Base-by-base conservation (phyloP, 257 asterid species). In the Thymus mandschuricus region DNA sequence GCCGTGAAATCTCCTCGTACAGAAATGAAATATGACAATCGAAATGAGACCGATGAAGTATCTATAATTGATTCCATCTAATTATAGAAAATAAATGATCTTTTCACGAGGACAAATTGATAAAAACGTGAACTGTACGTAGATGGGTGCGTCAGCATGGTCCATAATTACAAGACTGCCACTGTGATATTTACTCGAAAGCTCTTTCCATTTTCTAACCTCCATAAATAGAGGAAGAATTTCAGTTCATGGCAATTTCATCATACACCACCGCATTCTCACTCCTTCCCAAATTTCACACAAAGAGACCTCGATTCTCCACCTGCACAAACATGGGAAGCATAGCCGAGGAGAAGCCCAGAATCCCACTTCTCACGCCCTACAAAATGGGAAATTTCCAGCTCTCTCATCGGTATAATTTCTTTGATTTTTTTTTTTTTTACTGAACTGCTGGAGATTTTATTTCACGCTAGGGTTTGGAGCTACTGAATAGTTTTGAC, bases 341-440 rank as follows among this genome's bases (percentile, higher is more conserved):
- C 71, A 69, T 69, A 30, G 50, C n/a, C 33, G 77, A 66, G n/a
- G 75, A 69, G 63, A 68, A 76, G 79, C 74, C 68, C 49, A 80
- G 62, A 33, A 72, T 79, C 56, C 88, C 90, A 44, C 84, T 86
- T 52, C 77, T 81, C 63, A 83, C 88, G 0, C 85, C 86, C n/a
- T 83, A 79, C 45, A 62, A 81, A 78, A 48, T 86, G 84, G 87
- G 88, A 4, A 75, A 35, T 0, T 86, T 81, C 71, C 85, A 71
- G 57, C 87, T 79, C 48, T 79, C 88, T 77, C 87, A 81, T 29
- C 81, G 88, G 91, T 86, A 77, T n/a, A 31, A 0, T 10, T 0
- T 8, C 5, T 21, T 3, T 1, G 0, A 0, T 29, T 28, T 10
- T 8, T 30, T 9, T 21, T 62, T 35, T 1, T 6, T 15, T 21